Evolutionary conservation across 352 stramenopile species (phyloP), one percentile per base, ranked within the genome.

Genomic region (Phytophthora tentaculata): DNA sequence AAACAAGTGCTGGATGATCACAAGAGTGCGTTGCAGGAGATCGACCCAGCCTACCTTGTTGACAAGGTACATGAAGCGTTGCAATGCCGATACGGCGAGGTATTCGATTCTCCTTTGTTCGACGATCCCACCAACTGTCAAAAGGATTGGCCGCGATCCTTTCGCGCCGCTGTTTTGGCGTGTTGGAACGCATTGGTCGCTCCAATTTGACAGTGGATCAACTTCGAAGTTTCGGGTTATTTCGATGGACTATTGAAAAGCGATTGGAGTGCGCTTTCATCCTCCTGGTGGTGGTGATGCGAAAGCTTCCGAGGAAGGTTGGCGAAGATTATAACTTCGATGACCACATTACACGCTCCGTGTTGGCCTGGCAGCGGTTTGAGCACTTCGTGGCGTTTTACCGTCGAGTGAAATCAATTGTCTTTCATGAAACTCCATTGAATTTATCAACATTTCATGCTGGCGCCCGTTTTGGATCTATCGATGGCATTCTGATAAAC

Each of bases 381-480:
- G 52, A 68, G 5, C 16, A 56, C 20, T 48, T 68, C 7, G 44
- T 68, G 23, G 52, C 52, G 22, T 67, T 53, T 10, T 62, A 51
- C 22, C 60, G 60, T 45, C 8, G 29, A 16, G 20, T 67, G 37
- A 61, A 67, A 61, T 61, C 60, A 24, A 62, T 62, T 13, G 52
- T 10, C 1, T 68, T 12, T 10, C 44, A 16, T 4, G 20, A 28
- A 5, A 57, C 22, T n/a, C 29, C 32, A 23, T 23, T 62, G 3
- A 0, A 20, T 26, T 22, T 68, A n/a, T 55, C 51, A 1, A 32
- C 4, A 35, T 58, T 59, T 59, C 49, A 66, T n/a, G 2, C 16
- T 35, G 60, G 51, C 2, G 51, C 61, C 8, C 41, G 32, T 16
- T 62, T 61, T 19, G 61, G 52, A 26, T 0, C 51, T n/a, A 62